A percentile compares a stretch with the other conserved stretches of the same genome.
Evolutionary conservation across 306 rosid species (phyloP).

Genomic region (Astragalus glycyphyllos): DNA sequence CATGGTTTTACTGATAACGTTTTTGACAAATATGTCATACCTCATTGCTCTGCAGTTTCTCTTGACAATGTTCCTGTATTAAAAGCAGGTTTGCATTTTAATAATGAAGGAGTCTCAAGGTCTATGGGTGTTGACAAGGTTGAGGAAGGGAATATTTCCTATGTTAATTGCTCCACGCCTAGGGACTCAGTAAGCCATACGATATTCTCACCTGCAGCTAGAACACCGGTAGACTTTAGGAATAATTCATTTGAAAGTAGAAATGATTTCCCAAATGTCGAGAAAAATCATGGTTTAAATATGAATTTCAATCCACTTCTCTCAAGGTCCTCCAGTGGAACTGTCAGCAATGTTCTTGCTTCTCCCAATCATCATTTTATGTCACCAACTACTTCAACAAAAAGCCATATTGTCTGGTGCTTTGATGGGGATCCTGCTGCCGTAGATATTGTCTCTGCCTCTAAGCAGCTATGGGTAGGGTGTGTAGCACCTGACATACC

Average conservation of each 20-base stretch:
- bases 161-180: slow-evolving; percentile 60
- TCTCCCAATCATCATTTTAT: slow-evolving; percentile 69
- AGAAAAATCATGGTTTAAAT: slow-evolving; percentile 62
- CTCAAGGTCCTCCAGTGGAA: slow-evolving; percentile 70
- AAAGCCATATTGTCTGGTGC: slow-evolving; percentile 66
- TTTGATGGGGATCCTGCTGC: slow-evolving; percentile 88
- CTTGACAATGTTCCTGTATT: slow-evolving; percentile 48
- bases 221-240: slow-evolving; percentile 59
- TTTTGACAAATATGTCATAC: slow-evolving; percentile 49
- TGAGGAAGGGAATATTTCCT: slow-evolving; percentile 61
- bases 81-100: slow-evolving; percentile 58
- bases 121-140: slow-evolving; percentile 56
- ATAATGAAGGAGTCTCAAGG: slow-evolving; percentile 63
- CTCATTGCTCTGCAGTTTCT: slow-evolving; percentile 49
- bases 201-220: slow-evolving; percentile 65
- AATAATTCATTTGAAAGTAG: slow-evolving; percentile 73
- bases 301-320: slow-evolving; percentile 62
- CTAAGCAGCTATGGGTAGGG: slow-evolving; percentile 93
- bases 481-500: slow-evolving; percentile 64
- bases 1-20: slow-evolving; percentile 47
- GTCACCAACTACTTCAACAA: slow-evolving; percentile 55
- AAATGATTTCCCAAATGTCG: slow-evolving; percentile 54
- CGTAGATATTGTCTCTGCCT: slow-evolving; percentile 85
- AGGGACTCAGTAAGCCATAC: slow-evolving; percentile 66
- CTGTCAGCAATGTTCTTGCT: slow-evolving; percentile 53